These are phyloP conservation scores for Nicotiana attenuata DNA, from an alignment of 257 asterid species.

Conservation along the genomic window DNA sequence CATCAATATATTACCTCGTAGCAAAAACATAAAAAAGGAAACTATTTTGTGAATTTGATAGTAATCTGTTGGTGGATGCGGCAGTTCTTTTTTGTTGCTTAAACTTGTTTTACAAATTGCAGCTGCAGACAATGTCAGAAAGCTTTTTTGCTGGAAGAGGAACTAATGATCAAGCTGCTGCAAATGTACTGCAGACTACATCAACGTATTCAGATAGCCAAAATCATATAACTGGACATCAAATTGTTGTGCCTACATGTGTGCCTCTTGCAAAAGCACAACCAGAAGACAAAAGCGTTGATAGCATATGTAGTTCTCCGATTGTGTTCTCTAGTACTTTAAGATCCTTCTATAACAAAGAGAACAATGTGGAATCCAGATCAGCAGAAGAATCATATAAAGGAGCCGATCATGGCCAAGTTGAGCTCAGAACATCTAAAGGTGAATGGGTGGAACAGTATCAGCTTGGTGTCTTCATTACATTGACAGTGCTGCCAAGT, in stretches of 20 bases:
- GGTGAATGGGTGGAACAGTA: constrained; percentile 41
- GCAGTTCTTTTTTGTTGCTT: neutral
- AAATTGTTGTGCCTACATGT: constrained; percentile 8
- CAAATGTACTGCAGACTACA: constrained; percentile 13
- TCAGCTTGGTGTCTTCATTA: constrained; percentile 41
- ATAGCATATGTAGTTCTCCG: constrained; percentile 31
- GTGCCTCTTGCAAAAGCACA: neutral
- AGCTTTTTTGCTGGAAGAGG: constrained; percentile 15
- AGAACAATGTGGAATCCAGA: constrained; percentile 8
- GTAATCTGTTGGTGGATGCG: neutral
- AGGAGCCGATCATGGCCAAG: constrained; percentile 17
- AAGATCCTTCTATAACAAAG: constrained; percentile 18
- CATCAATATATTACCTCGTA: neutral
- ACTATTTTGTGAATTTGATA: neutral
- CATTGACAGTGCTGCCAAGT: constrained; percentile 23
- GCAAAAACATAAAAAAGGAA: neutral
- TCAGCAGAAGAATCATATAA: constrained; percentile 22
- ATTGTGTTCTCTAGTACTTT: constrained; percentile 29
- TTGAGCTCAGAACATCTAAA: constrained; percentile 15
- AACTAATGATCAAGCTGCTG: constrained; percentile 17
- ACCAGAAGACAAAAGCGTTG: constrained; percentile 20
- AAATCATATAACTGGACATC: constrained; percentile 3
- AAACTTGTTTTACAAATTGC: constrained; percentile 1
- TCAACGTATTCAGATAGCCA: constrained; percentile 11
- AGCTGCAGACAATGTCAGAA: constrained; percentile 37